phyloP scores from a whole-genome alignment of 306 rosid species.

The Inga leiocalycina region DNA sequence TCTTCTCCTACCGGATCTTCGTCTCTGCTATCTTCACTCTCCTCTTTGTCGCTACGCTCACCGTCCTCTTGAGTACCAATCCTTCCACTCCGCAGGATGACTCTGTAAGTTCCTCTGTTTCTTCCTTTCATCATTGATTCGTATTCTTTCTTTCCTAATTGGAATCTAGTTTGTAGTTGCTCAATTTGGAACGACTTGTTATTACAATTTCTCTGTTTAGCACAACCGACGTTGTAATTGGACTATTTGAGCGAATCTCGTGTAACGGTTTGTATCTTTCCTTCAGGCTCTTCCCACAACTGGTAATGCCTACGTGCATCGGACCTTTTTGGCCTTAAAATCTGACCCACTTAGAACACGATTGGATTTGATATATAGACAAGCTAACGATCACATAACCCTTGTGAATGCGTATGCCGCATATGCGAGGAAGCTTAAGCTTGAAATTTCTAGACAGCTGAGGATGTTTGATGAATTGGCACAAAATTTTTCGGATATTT shows the following conservation, averaged over 20 bases:
- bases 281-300: constrained; percentile 78
- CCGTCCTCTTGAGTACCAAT: constrained; percentile 68
- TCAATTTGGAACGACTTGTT: constrained; percentile 24
- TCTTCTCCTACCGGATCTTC: constrained; percentile 96
- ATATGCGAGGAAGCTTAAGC: constrained; percentile 98
- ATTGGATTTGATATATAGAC: constrained; percentile 88
- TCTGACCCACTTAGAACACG: constrained; percentile 89
- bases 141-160: constrained; percentile 22
- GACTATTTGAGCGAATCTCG: not conserved
- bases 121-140: not conserved
- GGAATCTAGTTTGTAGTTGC: constrained; percentile 17
- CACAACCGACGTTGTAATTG: constrained; percentile 29
- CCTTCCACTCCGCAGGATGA: constrained; percentile 67
- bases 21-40: constrained; percentile 88
- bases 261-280: constrained; percentile 31
- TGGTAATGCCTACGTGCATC: constrained; percentile 79
- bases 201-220: constrained; percentile 28
- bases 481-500: constrained; percentile 64
- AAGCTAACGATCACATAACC: constrained; percentile 90
- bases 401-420: constrained; percentile 97
- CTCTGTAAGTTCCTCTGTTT: constrained; percentile 61
- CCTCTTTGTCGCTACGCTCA: constrained; percentile 88
- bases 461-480: constrained; percentile 91
- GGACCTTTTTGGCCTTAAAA: constrained; percentile 91
- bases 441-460: constrained; percentile 88